A percentile compares a stretch with the other conserved stretches of the same genome.
Conservation (phyloP, 2,329 filamentous ascomycete genomes). For the Sporothrix protearum region DNA sequence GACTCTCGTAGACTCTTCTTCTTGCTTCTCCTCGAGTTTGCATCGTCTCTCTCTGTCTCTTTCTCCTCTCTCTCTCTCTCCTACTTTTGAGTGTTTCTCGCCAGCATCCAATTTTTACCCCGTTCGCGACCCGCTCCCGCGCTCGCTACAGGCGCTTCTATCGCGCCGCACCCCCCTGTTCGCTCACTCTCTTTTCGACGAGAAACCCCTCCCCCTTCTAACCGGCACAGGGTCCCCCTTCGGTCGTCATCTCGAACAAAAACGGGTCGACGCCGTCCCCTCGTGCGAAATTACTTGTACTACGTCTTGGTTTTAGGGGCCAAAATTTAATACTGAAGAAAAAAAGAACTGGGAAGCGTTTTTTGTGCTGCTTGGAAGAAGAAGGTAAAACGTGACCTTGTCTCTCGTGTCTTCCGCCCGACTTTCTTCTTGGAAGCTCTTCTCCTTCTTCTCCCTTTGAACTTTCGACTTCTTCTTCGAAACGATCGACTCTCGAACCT, state of each 20-base stretch:
- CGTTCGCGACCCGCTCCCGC: neutral
- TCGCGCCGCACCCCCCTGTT: constrained; percentile 5
- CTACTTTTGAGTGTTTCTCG: neutral
- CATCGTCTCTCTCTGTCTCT: neutral
- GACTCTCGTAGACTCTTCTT: neutral
- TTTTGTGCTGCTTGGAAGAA: neutral
- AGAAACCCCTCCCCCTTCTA: constrained; percentile 3
- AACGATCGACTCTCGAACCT: constrained; percentile 14
- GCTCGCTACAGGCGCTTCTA: constrained; percentile 8
- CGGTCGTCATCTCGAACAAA: constrained; percentile 19
- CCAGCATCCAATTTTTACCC: neutral
- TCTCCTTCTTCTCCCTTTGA: neutral
- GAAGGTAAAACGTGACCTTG: constrained; percentile 11
- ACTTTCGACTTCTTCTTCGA: neutral
- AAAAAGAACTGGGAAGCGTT: constrained; percentile 2
- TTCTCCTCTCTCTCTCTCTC: neutral
- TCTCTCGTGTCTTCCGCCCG: constrained; percentile 1
- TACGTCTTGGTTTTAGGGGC: constrained; percentile 5
- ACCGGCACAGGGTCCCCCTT: constrained; percentile 14
- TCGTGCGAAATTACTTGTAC: constrained; percentile 21
- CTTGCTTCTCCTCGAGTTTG: neutral
- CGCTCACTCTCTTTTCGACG: constrained; percentile 4
- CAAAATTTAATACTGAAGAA: constrained; percentile 13
- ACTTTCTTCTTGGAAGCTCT: neutral
- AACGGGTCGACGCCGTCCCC: constrained; percentile 19